Evolutionary conservation across 2,329 filamentous ascomycete species (phyloP), one percentile per base, ranked within the genome.

Genomic region (Tolypocladium ophioglossoides): DNA sequence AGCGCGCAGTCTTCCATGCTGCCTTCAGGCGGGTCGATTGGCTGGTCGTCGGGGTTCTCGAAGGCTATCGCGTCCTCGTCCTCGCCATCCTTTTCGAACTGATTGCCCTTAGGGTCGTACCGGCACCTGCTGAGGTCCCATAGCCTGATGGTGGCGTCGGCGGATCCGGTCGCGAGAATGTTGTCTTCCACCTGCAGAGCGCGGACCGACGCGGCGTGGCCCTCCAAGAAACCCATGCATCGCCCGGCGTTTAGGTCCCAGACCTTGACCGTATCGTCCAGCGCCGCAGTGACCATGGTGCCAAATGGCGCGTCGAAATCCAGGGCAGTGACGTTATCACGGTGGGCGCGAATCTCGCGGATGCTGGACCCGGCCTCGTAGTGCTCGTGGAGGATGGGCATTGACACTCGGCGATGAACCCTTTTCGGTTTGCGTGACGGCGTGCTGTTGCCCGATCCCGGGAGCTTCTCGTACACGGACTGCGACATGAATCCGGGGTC

Each of bases 271-370:
- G 90, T 91, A 68, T 99, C 94, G 67, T 99, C 94, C 64, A 96
- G 75, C 11, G 91, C 89, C 11, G 94, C 87, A 9, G 91, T 92
- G 7, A 97, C 90, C 82, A 97, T 84, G 22, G 90, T 95, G 18
- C 94, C 94, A 69, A 97, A 97, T 0, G 94, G 94, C n/a, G 87
- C 87, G 68, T 99, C 94, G 69, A 99, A 99, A 71, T 97, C 94
- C 57, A 99, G 70, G 9, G 92, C 87, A 1, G 91, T 95, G 58
- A 99, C 87, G 55, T 80, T 82, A 67, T 99, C 94, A 52, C 83
- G 84, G 69, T 99, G 94, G 2, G 92, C 91, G 61, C 89, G 85
- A 54, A 97, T 80, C 68, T 96, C 89, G 61, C 87, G 87, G 64
- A 99, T 96, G 64, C 81, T 83, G 37, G 89, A 91, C 20, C 94